Conservation (phyloP, 257 asterid genomes). For the Nicotiana obtusifolia region DNA sequence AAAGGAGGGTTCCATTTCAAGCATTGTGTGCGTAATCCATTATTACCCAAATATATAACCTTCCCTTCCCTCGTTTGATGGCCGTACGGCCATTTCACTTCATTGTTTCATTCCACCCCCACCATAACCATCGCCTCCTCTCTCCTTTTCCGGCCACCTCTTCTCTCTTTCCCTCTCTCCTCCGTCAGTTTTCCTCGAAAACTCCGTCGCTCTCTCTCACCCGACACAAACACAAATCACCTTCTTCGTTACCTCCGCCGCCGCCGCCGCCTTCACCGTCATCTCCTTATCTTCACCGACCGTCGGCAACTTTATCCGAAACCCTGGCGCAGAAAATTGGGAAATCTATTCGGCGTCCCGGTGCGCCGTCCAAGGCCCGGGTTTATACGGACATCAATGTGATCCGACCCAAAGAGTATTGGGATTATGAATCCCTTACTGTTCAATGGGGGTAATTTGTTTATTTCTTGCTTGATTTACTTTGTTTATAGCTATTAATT, state of each 20-base stretch:
- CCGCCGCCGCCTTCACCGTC: constrained; percentile 21
- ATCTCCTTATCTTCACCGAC: constrained; percentile 26
- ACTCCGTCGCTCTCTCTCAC: constrained; percentile 22
- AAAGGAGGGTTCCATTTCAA: constrained; percentile 5
- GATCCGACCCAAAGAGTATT: constrained; percentile 81
- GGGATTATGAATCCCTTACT: constrained; percentile 86
- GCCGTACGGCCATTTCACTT: constrained; percentile 78
- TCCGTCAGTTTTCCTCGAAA: constrained; percentile 33
- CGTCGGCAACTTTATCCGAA: constrained; percentile 27
- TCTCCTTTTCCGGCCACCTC: constrained; percentile 1
- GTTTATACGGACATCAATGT: constrained; percentile 78
- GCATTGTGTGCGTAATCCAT: background rate
- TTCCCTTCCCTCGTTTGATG: constrained; percentile 47
- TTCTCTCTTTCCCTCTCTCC: constrained; percentile 15
- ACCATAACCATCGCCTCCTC: background rate
- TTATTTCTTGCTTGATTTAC: background rate
- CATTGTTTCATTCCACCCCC: constrained; percentile 39
- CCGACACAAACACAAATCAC: constrained; percentile 17
- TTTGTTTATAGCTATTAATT: background rate
- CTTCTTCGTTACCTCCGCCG: background rate
- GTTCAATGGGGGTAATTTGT: constrained; percentile 93
- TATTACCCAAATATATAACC: constrained; percentile 23
- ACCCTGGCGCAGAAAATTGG: constrained; percentile 89
- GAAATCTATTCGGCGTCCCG: constrained; percentile 79
- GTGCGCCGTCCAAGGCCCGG: constrained; percentile 79